A percentile compares a stretch with the other conserved stretches of the same genome.
These are phyloP conservation scores for Lactifluus piperatus DNA, from an alignment of 768 basidiomycete species.

Conservation along the genomic window DNA sequence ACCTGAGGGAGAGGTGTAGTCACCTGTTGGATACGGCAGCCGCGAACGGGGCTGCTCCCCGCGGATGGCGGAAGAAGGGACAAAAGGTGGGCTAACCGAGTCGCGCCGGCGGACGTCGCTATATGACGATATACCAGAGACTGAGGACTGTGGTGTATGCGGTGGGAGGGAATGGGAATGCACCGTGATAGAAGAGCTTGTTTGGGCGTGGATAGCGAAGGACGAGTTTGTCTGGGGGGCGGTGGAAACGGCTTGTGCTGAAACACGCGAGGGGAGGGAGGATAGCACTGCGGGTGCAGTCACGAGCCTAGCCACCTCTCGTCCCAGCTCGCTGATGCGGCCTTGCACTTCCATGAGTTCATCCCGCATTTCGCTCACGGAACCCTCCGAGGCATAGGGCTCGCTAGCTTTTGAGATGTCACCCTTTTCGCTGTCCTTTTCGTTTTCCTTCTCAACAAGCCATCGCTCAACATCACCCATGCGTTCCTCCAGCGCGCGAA, in stretches of 20 bases:
- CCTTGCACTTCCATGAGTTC: slow-evolving; percentile 68
- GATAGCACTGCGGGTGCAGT: slow-evolving; percentile 46
- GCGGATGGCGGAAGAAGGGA: slow-evolving; percentile 37
- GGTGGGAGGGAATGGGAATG: slow-evolving; percentile 24
- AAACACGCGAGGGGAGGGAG: slow-evolving; percentile 40
- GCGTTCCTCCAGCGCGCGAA: slow-evolving; percentile 80
- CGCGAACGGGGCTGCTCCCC: slow-evolving; percentile 38
- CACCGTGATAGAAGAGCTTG: slow-evolving; percentile 25
- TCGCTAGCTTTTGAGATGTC: slow-evolving; percentile 14
- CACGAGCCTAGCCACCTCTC: slow-evolving; percentile 70
- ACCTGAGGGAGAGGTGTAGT: slow-evolving; percentile 64
- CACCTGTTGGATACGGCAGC: slow-evolving; percentile 76
- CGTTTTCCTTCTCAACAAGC: slow-evolving; percentile 78
- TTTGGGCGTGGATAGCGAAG: slow-evolving; percentile 31
- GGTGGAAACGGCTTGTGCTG: slow-evolving; percentile 35
- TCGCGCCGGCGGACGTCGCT: slow-evolving; percentile 37
- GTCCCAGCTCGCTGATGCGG: slow-evolving; percentile 63
- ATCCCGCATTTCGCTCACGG: slow-evolving; percentile 51
- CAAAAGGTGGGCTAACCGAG: slow-evolving; percentile 47
- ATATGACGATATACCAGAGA: slow-evolving; percentile 10
- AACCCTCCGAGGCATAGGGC: slow-evolving; percentile 28
- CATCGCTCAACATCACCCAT: slow-evolving; percentile 90
- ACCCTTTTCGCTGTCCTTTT: slow-evolving; percentile 34
- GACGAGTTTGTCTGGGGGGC: slow-evolving; percentile 43
- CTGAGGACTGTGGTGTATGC: slow-evolving; percentile 27